Evolutionary conservation across 208 protist species (phyloP).

Genomic region (Trypanosoma brucei): DNA sequence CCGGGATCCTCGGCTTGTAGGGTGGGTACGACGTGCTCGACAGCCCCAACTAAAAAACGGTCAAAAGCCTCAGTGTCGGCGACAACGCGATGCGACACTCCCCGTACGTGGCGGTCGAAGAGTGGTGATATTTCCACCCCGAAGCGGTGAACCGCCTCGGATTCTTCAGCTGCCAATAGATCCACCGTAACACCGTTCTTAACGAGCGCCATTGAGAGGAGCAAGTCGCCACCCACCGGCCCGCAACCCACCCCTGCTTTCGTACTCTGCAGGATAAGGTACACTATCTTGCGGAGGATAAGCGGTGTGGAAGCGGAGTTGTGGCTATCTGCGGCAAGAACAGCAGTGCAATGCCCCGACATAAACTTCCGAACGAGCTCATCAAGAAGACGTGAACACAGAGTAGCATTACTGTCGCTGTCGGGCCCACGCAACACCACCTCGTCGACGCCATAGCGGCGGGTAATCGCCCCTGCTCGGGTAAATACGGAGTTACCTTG

Average conservation of each 20-base stretch:
- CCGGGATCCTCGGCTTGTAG: slow-evolving; percentile 67
- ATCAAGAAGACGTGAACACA: slow-evolving; percentile 52
- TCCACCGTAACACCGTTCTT: slow-evolving; percentile 70
- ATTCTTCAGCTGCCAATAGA: slow-evolving; percentile 50
- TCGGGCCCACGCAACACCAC: slow-evolving; percentile 44
- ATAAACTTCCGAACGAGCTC: slow-evolving; percentile 54
- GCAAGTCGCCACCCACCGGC: slow-evolving; percentile 41
- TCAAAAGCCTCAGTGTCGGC: slow-evolving; percentile 54
- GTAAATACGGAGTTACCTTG: slow-evolving; percentile 56
- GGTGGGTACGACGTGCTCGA: slow-evolving; percentile 64
- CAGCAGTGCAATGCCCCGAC: slow-evolving; percentile 47
- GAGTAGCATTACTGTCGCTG: slow-evolving; percentile 19
- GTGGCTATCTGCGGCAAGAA: slow-evolving; percentile 65
- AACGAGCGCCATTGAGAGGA: slow-evolving; percentile 69
- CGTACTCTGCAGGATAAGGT: slow-evolving; percentile 45
- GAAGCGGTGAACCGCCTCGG: slow-evolving; percentile 47
- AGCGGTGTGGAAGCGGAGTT: slow-evolving; percentile 70
- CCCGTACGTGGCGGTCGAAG: slow-evolving; percentile 40
- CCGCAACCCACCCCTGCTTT: slow-evolving; percentile 3
- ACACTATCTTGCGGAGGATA: slow-evolving; percentile 58
- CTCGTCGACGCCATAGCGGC: slow-evolving; percentile 68
- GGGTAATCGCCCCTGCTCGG: slow-evolving; percentile 37
- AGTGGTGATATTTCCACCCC: slow-evolving; percentile 57
- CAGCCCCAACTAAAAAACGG: slow-evolving; percentile 51
- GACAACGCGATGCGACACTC: slow-evolving; percentile 50